These are phyloP conservation scores for Sporothrix globosa DNA, from an alignment of 2,329 filamentous ascomycete genomes.

Conservation along the genomic window DNA sequence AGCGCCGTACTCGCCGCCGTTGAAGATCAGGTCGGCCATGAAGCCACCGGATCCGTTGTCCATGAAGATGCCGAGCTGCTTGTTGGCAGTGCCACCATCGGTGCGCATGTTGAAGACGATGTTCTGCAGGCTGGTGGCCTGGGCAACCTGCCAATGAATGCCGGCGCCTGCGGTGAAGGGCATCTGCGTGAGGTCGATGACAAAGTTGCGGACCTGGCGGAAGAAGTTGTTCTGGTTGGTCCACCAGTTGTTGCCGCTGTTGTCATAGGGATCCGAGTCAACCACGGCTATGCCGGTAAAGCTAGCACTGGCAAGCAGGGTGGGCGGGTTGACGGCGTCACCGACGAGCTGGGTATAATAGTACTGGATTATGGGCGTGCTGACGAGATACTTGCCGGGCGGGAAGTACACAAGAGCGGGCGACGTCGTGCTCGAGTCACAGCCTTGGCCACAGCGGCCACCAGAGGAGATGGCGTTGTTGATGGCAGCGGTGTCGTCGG, in stretches of 20 bases:
- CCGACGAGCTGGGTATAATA: constrained; percentile 96
- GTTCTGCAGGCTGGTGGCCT: constrained; percentile 79
- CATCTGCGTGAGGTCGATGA: constrained; percentile 73
- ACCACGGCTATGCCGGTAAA: constrained; percentile 89
- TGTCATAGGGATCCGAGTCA: constrained; percentile 81
- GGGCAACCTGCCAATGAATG: constrained; percentile 86
- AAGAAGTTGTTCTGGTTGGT: constrained; percentile 85
- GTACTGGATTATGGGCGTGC: constrained; percentile 75
- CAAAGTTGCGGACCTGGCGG: constrained; percentile 79
- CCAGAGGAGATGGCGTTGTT: constrained; percentile 80
- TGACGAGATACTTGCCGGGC: constrained; percentile 81
- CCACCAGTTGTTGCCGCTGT: constrained; percentile 71
- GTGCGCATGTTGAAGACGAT: constrained; percentile 78
- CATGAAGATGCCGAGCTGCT: constrained; percentile 79
- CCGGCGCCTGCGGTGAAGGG: constrained; percentile 64
- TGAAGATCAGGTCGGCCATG: constrained; percentile 81
- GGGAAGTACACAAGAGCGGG: constrained; percentile 93
- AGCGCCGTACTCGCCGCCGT: constrained; percentile 75
- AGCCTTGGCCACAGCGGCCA: constrained; percentile 75
- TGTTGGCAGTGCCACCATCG: constrained; percentile 65
- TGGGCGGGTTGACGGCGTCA: constrained; percentile 71
- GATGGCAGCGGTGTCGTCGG: constrained; percentile 88
- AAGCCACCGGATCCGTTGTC: constrained; percentile 84
- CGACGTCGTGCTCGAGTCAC: constrained; percentile 79
- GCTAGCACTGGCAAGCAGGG: constrained; percentile 70